These are phyloP conservation scores for Zygosaccharomyces siamensis DNA, from an alignment of 805 yeast genomes.

Conservation along the genomic window DNA sequence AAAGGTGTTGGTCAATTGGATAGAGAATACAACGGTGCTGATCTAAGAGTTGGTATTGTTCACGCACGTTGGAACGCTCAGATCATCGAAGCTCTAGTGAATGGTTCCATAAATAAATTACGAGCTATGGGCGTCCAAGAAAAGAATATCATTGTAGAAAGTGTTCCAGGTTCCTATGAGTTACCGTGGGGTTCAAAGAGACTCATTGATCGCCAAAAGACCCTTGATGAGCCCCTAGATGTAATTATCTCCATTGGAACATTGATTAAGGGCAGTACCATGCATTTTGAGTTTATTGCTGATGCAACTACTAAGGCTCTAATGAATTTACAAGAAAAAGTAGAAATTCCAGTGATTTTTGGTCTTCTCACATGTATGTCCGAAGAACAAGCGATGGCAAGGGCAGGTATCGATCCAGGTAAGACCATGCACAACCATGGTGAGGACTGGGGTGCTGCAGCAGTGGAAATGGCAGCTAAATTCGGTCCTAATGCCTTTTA, in stretches of 20 bases:
- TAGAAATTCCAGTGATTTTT: conserved; percentile 77
- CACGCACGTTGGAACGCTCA: conserved; percentile 93
- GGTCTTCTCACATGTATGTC: conserved; percentile 92
- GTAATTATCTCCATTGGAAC: conserved; percentile 93
- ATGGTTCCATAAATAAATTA: conserved; percentile 66
- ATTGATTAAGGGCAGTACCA: conserved; percentile 91
- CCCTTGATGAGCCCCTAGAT: conserved; percentile 52
- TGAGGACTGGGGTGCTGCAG: conserved; percentile 98
- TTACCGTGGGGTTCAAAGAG: conserved; percentile 75
- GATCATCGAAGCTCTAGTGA: conserved; percentile 72
- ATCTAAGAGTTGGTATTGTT: conserved; percentile 73
- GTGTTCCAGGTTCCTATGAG: conserved; percentile 95
- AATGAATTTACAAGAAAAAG: conserved; percentile 71
- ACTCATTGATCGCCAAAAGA: conserved; percentile 43
- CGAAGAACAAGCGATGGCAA: conserved; percentile 85
- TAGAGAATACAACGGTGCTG: conserved; percentile 61
- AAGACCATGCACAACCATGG: conserved; percentile 85
- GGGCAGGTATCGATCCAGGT: conserved; percentile 81
- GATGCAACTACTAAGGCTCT: conserved; percentile 81
- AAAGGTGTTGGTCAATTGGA: conserved; percentile 77
- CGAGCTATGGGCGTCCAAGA: conserved; percentile 62
- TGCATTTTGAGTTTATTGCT: conserved; percentile 97
- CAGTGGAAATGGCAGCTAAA: conserved; percentile 84
- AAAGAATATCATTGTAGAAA: conserved; percentile 71
- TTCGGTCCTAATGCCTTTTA: conserved; percentile 30